Percentiles rank a stretch among this genome's conserved stretches.
Evolutionary conservation across 2,329 filamentous ascomycete genomes (phyloP).

Genomic region (Venturia effusa): DNA sequence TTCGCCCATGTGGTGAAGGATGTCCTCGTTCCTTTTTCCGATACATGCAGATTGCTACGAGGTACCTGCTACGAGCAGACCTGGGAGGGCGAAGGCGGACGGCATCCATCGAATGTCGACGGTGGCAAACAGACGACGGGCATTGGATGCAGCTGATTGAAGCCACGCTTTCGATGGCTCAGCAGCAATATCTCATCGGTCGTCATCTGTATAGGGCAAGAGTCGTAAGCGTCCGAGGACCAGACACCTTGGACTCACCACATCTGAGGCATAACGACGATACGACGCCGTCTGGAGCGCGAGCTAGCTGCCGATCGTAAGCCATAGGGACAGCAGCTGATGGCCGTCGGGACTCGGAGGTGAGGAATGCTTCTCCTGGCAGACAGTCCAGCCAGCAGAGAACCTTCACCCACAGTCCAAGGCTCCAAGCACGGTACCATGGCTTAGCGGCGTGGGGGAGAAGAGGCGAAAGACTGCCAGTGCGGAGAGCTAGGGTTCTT

Average conservation of each 20-base stretch:
- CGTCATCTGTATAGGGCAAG: not conserved
- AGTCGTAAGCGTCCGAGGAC: not conserved
- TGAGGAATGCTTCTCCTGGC: not conserved
- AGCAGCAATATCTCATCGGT: conserved; percentile 1
- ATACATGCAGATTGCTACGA: not conserved
- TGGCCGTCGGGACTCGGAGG: not conserved
- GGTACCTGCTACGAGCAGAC: too few species aligned
- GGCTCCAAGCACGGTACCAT: not conserved
- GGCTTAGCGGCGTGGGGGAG: conserved; percentile 3
- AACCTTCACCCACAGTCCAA: not conserved
- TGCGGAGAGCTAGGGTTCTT: not conserved
- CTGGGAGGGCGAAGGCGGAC: not conserved
- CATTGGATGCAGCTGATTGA: not conserved
- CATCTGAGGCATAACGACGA: not conserved
- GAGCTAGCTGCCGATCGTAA: not conserved
- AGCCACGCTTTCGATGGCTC: not conserved
- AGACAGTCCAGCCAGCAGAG: not conserved
- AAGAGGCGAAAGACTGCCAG: not conserved
- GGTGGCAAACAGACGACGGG: not conserved
- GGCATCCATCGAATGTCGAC: not conserved
- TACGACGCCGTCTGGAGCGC: not conserved
- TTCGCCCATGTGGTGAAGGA: not conserved
- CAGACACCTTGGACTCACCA: not conserved
- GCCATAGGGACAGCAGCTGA: not conserved
- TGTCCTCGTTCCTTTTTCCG: not conserved